Evolutionary conservation across 768 basidiomycete genomes (phyloP).

Genomic region (Mycena metata): DNA sequence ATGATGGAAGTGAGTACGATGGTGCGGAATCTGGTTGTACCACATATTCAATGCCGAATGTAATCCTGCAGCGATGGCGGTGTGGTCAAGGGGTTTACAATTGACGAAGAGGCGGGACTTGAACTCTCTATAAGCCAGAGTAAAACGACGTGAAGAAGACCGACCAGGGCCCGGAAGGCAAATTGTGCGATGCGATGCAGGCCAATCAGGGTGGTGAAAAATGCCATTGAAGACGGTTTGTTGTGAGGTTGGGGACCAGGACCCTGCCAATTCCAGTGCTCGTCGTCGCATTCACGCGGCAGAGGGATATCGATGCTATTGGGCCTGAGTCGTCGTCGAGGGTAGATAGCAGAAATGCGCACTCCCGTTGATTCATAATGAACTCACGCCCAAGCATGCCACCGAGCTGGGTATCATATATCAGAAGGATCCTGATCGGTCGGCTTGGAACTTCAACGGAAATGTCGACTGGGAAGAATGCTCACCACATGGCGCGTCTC

Average conservation of each 20-base stretch:
- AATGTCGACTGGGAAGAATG: neutral
- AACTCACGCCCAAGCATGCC: conserved; percentile 26
- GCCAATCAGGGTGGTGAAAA: conserved; percentile 24
- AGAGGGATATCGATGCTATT: conserved; percentile 26
- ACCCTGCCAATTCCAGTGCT: conserved; percentile 52
- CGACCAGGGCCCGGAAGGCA: conserved; percentile 19
- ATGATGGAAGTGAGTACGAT: conserved; percentile 45
- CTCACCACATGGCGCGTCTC: conserved; percentile 56
- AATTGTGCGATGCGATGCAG: conserved; percentile 22
- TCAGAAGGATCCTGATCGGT: conserved; percentile 42
- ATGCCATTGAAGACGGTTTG: conserved; percentile 19
- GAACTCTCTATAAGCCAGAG: too few relatives aligned
- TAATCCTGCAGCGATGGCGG: conserved; percentile 27
- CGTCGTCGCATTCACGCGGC: conserved; percentile 15
- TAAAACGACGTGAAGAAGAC: too few relatives aligned
- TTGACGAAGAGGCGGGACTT: too few relatives aligned
- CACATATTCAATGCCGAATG: conserved; percentile 64
- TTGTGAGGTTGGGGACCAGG: too few relatives aligned
- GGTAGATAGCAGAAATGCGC: neutral
- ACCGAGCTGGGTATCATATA: conserved; percentile 29
- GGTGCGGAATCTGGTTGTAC: conserved; percentile 62
- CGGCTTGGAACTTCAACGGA: too few relatives aligned
- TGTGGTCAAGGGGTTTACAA: neutral
- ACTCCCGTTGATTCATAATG: conserved; percentile 26
- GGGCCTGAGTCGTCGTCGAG: neutral